A percentile compares a stretch with the other conserved stretches of the same genome.
Evolutionary conservation across 176 grass and related monocot genomes (phyloP).

Genomic region (Zea luxurians): DNA sequence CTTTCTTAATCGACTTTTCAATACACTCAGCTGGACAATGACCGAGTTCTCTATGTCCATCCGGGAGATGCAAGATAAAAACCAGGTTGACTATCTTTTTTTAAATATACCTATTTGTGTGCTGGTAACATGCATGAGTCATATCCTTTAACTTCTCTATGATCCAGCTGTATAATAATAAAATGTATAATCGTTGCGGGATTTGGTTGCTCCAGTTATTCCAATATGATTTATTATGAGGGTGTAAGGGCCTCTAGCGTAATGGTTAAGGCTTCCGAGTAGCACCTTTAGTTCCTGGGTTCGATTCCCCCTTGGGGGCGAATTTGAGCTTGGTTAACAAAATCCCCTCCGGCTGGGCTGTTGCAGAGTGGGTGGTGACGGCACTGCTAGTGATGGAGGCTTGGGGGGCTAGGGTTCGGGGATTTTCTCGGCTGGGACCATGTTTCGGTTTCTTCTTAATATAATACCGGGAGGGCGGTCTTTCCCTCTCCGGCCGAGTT

Average conservation of each 20-base stretch:
- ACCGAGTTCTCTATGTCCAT: slow-evolving; percentile 91
- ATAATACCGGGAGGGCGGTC: too few species aligned
- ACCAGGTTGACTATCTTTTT: slow-evolving; percentile 47
- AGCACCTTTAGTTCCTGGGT: too few species aligned
- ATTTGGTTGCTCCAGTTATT: slow-evolving; percentile 14
- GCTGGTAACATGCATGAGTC: background rate
- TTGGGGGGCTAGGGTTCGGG: too few species aligned
- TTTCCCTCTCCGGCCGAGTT: too few species aligned
- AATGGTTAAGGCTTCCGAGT: too few species aligned
- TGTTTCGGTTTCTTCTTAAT: too few species aligned
- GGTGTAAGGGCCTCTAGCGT: background rate
- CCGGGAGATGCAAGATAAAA: slow-evolving; percentile 91
- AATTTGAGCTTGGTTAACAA: too few species aligned
- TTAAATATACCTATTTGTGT: background rate
- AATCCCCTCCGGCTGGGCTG: too few species aligned
- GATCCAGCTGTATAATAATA: background rate
- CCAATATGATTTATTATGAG: slow-evolving; percentile 1
- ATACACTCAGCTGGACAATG: slow-evolving; percentile 90
- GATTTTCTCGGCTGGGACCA: too few species aligned
- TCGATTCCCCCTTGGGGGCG: too few species aligned
- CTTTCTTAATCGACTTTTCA: slow-evolving; percentile 86
- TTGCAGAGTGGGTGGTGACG: too few species aligned
- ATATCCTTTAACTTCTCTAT: background rate
- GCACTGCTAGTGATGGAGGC: too few species aligned
- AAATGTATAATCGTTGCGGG: background rate